These are phyloP conservation scores for Emericellopsis cladophorae DNA, from an alignment of 2,329 filamentous ascomycete species.

Conservation along the genomic window DNA sequence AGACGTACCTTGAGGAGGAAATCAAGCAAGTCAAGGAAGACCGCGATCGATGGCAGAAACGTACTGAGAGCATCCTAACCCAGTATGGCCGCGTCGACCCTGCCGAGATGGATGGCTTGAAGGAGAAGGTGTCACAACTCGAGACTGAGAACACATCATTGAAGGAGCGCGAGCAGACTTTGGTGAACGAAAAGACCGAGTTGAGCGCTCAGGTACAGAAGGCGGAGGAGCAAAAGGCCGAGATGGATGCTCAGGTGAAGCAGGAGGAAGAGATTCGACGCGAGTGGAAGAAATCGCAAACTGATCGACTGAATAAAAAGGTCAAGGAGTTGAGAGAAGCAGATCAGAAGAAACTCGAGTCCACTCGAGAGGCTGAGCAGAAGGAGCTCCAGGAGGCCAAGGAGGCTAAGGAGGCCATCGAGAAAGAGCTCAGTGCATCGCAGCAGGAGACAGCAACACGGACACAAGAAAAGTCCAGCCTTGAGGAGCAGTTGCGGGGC, in stretches of 20 bases:
- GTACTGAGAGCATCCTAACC: constrained; percentile 86
- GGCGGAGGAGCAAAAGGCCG: constrained; percentile 30
- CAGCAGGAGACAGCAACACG: not conserved
- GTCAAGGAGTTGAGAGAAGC: constrained; percentile 38
- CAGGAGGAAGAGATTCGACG: constrained; percentile 28
- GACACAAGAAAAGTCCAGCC: constrained; percentile 6
- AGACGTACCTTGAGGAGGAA: constrained; percentile 74
- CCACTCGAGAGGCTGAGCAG: constrained; percentile 13
- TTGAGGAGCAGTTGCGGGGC: constrained; percentile 27
- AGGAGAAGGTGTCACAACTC: constrained; percentile 57
- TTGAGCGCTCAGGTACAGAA: constrained; percentile 37
- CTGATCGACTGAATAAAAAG: constrained; percentile 38
- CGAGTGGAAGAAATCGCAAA: constrained; percentile 38
- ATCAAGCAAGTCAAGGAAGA: constrained; percentile 82
- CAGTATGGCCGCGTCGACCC: constrained; percentile 95
- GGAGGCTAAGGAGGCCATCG: constrained; percentile 8
- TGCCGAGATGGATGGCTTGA: constrained; percentile 80
- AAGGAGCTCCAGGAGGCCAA: constrained; percentile 28
- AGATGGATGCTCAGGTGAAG: constrained; percentile 38
- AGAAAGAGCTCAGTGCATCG: too few relatives aligned
- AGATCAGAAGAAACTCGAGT: constrained; percentile 34
- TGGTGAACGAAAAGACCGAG: constrained; percentile 39
- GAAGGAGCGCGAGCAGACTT: constrained; percentile 32
- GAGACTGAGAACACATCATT: constrained; percentile 51
- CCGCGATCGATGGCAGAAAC: constrained; percentile 89